Conservation (phyloP, 352 stramenopile genomes). For the Pythium myriotylum region DNA sequence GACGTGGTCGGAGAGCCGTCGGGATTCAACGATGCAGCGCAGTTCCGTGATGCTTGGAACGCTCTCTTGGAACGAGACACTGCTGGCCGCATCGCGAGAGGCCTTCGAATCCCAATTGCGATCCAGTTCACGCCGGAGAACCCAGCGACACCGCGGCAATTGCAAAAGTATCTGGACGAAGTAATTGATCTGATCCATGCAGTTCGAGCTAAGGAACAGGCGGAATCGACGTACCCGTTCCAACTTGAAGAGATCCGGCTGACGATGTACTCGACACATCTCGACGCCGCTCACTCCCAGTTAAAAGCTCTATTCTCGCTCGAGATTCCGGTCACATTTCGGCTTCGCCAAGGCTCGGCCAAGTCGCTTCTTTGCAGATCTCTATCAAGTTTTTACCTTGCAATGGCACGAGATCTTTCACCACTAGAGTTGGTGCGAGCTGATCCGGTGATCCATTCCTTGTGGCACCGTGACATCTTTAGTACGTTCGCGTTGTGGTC, state of each 20-base stretch:
- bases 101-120: not conserved
- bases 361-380: not conserved
- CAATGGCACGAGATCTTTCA: not conserved
- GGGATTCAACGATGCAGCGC: not conserved
- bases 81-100: not conserved
- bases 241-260: not conserved
- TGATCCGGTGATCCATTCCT: not conserved
- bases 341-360: not conserved
- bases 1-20: not conserved
- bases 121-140: not conserved
- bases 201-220: not conserved
- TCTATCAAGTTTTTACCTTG: not conserved
- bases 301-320: not conserved
- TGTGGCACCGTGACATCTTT: conserved; percentile 1
- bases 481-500: not conserved
- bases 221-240: not conserved
- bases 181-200: not conserved
- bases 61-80: not conserved
- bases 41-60: not conserved
- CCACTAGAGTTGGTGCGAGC: not conserved
- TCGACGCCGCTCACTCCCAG: not conserved
- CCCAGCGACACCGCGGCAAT: not conserved
- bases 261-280: not conserved
- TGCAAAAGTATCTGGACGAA: not conserved
- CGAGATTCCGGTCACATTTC: not conserved